Conservation (phyloP, 2,329 filamentous ascomycete genomes). For the Amesomyces nigricolor region DNA sequence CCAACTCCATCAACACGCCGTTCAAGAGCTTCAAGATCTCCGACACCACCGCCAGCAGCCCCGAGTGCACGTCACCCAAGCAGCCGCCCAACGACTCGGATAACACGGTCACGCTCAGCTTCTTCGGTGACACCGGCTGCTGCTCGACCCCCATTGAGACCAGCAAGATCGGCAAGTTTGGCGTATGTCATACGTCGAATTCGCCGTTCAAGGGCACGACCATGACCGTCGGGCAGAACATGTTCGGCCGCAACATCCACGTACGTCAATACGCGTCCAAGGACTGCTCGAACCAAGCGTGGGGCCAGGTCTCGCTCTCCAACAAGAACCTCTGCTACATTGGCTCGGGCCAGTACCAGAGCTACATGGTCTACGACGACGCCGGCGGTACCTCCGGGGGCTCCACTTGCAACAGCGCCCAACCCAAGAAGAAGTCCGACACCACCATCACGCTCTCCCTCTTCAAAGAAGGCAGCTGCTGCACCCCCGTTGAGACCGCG, state of each 20-base stretch:
- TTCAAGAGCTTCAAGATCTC: conserved; percentile 1
- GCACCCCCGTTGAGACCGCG: not conserved
- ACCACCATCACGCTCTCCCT: not conserved
- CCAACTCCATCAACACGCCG: not conserved
- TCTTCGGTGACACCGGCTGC: not conserved
- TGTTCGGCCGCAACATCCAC: conserved; percentile 9
- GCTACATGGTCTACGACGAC: conserved; percentile 1
- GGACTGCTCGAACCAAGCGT: not conserved
- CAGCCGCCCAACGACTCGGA: not conserved
- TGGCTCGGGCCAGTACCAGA: not conserved
- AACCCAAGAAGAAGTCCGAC: not conserved
- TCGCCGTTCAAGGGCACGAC: not conserved
- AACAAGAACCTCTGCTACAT: not conserved
- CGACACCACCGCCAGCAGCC: not conserved
- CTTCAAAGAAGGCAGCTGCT: not conserved
- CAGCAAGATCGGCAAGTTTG: not conserved
- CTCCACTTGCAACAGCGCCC: not conserved
- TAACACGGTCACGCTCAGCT: not conserved
- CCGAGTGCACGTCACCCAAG: not conserved
- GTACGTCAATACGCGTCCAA: not conserved
- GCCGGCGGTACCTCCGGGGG: not conserved
- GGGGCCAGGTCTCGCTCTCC: not conserved
- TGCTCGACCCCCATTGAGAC: not conserved
- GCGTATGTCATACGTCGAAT: not conserved
- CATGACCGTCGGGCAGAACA: not conserved